Evolutionary conservation across 495 filamentous ascomycete species (phyloP).

Genomic region (Podospora pseudoanserina): DNA sequence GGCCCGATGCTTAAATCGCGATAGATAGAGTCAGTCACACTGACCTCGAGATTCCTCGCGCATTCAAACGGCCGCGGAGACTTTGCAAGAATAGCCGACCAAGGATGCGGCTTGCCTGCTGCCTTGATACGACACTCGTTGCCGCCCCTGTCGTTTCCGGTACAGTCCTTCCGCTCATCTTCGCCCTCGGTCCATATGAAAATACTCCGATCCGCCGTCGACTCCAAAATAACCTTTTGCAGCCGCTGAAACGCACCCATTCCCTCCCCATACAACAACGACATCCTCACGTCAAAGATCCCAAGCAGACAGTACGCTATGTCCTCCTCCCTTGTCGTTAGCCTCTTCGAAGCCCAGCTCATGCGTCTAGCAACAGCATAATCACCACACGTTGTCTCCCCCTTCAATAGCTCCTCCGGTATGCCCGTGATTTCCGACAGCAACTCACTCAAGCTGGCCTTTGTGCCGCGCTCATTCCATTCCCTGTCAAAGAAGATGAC

Average conservation of each 20-base stretch:
- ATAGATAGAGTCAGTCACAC: not conserved
- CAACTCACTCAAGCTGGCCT: slow-evolving; percentile 17
- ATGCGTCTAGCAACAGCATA: slow-evolving; percentile 7
- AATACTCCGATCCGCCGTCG: slow-evolving; percentile 3
- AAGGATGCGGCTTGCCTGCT: not conserved
- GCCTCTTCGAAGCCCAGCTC: slow-evolving; percentile 11
- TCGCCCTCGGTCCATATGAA: slow-evolving; percentile 1
- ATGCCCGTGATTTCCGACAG: slow-evolving; percentile 13
- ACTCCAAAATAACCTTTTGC: slow-evolving; percentile 10
- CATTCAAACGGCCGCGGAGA: not conserved
- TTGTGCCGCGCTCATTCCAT: slow-evolving; percentile 27
- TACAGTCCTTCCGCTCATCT: not conserved
- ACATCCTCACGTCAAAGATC: slow-evolving; percentile 16
- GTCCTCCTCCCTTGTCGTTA: slow-evolving; percentile 16
- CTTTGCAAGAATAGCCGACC: not conserved
- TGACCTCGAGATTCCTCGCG: not conserved
- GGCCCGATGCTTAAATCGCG: not conserved
- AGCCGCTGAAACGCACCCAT: slow-evolving; percentile 13
- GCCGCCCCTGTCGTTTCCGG: not conserved
- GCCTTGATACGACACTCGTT: not conserved
- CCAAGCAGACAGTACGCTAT: slow-evolving; percentile 17
- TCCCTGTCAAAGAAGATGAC: slow-evolving; percentile 30
- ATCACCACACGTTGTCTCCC: not conserved
- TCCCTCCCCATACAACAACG: slow-evolving; percentile 20
- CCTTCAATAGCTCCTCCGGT: not conserved